These are phyloP conservation scores for Trifolium repens DNA, from an alignment of 306 rosid species.

Conservation along the genomic window DNA sequence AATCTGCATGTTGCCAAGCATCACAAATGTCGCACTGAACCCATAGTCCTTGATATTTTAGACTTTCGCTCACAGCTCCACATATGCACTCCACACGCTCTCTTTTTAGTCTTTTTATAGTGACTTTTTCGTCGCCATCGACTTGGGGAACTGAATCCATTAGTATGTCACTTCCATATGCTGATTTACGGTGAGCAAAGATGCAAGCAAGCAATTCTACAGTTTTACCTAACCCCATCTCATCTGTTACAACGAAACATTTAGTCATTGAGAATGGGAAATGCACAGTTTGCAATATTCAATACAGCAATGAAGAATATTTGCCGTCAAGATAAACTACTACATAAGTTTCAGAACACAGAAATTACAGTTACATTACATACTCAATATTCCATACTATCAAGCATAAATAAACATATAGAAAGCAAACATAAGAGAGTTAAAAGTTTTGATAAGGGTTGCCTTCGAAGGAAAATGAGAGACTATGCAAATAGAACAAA, in stretches of 20 bases:
- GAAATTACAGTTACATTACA: slow-evolving; percentile 5
- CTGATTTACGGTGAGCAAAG: slow-evolving; percentile 72
- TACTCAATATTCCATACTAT: slow-evolving; percentile 2
- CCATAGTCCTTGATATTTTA: slow-evolving; percentile 83
- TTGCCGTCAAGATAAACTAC: slow-evolving; percentile 14
- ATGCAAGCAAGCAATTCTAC: slow-evolving; percentile 93
- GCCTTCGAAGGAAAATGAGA: not conserved
- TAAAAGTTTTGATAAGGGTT: slow-evolving; percentile 10
- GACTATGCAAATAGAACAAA: slow-evolving; percentile 1
- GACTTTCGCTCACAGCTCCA: slow-evolving; percentile 87
- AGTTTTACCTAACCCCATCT: slow-evolving; percentile 97
- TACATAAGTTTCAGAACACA: slow-evolving; percentile 11
- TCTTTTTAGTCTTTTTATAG: slow-evolving; percentile 71
- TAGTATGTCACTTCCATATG: slow-evolving; percentile 52
- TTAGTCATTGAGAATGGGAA: slow-evolving; percentile 26
- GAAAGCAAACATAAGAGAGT: slow-evolving; percentile 6
- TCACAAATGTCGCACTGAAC: slow-evolving; percentile 96
- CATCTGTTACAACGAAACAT: slow-evolving; percentile 60
- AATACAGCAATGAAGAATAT: slow-evolving; percentile 23
- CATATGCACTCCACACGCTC: slow-evolving; percentile 91
- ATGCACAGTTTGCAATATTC: slow-evolving; percentile 2
- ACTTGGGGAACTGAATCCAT: slow-evolving; percentile 47
- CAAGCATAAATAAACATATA: not conserved
- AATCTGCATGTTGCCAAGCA: slow-evolving; percentile 98
- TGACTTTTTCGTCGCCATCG: slow-evolving; percentile 41